These are phyloP conservation scores for Boletus smithii DNA, from an alignment of 1,284 basidiomycete species.

Conservation along the genomic window DNA sequence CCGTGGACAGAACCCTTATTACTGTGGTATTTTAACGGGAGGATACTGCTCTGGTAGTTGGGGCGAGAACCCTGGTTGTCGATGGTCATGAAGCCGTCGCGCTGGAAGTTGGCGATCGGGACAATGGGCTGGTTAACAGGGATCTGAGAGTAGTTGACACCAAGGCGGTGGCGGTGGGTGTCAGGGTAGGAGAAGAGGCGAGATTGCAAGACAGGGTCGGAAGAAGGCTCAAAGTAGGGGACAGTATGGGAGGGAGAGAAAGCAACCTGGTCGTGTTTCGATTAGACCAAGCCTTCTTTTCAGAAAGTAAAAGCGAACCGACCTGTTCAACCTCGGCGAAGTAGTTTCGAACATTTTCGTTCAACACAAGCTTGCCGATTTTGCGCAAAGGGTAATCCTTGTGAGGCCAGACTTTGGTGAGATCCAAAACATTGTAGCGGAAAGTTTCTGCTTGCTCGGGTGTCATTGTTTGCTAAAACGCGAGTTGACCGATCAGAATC, in stretches of 20 bases:
- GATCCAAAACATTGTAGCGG: constrained; percentile 84
- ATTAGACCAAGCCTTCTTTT: constrained; percentile 16
- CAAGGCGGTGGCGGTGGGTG: constrained; percentile 86
- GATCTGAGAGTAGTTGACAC: constrained; percentile 84
- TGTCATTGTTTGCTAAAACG: constrained; percentile 80
- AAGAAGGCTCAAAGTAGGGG: constrained; percentile 84
- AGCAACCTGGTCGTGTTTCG: constrained; percentile 49
- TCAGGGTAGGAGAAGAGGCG: constrained; percentile 96
- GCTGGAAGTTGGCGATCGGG: constrained; percentile 85
- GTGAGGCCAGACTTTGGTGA: constrained; percentile 91
- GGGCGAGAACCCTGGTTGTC: constrained; percentile 80
- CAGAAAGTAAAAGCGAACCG: constrained; percentile 15
- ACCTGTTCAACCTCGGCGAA: constrained; percentile 85
- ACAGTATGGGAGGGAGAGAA: constrained; percentile 86
- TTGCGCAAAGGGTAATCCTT: constrained; percentile 81
- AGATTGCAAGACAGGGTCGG: constrained; percentile 89
- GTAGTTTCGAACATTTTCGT: constrained; percentile 85
- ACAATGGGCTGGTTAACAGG: constrained; percentile 82
- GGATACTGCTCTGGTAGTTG: constrained; percentile 80
- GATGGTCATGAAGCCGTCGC: constrained; percentile 67
- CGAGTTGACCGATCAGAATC: constrained; percentile 11
- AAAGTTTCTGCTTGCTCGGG: constrained; percentile 85
- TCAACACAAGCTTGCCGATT: constrained; percentile 82
- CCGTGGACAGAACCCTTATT: constrained; percentile 41
- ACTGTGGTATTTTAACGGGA: constrained; percentile 52